These are phyloP conservation scores for Cryptococcus sp. DNA, from an alignment of 1,284 basidiomycete genomes.

Conservation along the genomic window DNA sequence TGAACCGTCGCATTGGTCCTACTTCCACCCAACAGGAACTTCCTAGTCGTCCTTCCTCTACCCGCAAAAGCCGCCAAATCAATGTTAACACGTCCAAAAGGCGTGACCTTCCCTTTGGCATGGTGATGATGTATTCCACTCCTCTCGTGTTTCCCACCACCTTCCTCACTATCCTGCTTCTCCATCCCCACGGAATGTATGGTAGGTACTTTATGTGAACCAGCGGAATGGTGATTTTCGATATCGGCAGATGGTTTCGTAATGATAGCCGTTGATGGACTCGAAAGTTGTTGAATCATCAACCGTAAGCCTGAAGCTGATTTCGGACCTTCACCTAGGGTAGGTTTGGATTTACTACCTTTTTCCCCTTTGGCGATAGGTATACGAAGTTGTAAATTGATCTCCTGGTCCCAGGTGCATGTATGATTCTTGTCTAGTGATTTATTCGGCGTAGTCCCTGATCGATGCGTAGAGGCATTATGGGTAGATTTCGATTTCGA, in stretches of 20 bases:
- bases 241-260: too few species aligned
- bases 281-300: slow-evolving; percentile 27
- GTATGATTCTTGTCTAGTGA: slow-evolving; percentile 26
- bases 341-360: slow-evolving; percentile 2
- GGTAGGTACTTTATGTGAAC: neutral
- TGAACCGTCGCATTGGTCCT: slow-evolving; percentile 47
- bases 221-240: neutral
- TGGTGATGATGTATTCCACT: neutral
- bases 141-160: slow-evolving; percentile 1
- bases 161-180: slow-evolving; percentile 3
- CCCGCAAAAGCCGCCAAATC: slow-evolving; percentile 48
- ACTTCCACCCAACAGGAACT: slow-evolving; percentile 42
- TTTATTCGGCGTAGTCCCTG: slow-evolving; percentile 30
- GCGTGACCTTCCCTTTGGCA: slow-evolving; percentile 8
- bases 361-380: slow-evolving; percentile 29
- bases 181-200: slow-evolving; percentile 2
- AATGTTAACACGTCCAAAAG: slow-evolving; percentile 43
- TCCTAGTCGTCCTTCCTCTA: slow-evolving; percentile 34
- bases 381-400: slow-evolving; percentile 36
- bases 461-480: slow-evolving; percentile 11
- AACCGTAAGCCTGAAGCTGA: slow-evolving; percentile 38
- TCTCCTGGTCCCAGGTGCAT: slow-evolving; percentile 38
- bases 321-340: slow-evolving; percentile 33
- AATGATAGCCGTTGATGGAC: too few species aligned
- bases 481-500: too few species aligned